phyloP scores from a whole-genome alignment of 176 grass and related monocot species.

The Aegilops bicornis region DNA sequence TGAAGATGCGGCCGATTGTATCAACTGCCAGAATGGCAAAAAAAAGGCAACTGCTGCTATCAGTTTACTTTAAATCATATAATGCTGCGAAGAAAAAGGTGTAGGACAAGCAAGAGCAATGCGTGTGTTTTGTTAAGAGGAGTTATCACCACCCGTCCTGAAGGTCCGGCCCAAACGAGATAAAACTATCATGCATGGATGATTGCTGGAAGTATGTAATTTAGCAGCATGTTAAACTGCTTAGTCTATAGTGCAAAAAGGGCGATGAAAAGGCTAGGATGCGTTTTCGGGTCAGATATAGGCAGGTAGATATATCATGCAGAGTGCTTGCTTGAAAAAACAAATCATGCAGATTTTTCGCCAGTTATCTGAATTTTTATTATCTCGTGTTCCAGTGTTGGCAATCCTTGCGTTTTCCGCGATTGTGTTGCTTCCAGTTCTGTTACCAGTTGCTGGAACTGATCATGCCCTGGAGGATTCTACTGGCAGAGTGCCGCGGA shows the following conservation, averaged over 20 bases:
- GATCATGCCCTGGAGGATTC: conserved; percentile 16
- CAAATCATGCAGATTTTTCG: too few species aligned
- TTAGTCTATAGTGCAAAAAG: not conserved
- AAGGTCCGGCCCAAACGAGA: not conserved
- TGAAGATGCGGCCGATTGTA: too few species aligned
- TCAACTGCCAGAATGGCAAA: too few species aligned
- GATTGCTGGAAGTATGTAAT: not conserved
- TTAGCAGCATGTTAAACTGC: not conserved
- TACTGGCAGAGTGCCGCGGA: not conserved
- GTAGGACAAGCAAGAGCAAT: not conserved
- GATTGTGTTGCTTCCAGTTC: conserved; percentile 71
- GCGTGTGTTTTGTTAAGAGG: not conserved
- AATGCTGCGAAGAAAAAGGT: not conserved
- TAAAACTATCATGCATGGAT: not conserved
- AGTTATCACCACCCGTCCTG: too few species aligned
- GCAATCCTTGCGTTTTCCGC: conserved; percentile 72
- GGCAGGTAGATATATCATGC: not conserved
- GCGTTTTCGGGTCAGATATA: not conserved
- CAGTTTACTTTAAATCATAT: too few species aligned
- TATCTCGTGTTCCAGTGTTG: conserved; percentile 53
- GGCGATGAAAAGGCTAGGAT: not conserved
- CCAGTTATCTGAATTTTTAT: not conserved
- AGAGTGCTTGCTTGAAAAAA: too few species aligned
- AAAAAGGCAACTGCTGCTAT: too few species aligned
- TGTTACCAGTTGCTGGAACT: conserved; percentile 75